Evolutionary conservation across 345 rosid genomes (phyloP).

Genomic region (Eucalyptus regnans): DNA sequence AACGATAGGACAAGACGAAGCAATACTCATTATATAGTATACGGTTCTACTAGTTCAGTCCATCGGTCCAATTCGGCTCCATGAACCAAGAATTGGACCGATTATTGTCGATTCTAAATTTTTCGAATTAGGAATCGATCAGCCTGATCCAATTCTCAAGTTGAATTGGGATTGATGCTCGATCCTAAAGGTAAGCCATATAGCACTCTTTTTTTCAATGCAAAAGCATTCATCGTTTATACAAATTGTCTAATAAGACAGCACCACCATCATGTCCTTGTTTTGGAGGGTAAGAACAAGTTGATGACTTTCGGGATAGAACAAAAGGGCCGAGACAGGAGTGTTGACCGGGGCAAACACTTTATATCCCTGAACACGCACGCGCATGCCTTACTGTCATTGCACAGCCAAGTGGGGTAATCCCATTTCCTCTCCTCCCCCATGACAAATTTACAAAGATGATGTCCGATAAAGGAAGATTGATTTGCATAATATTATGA

Average conservation of each 20-base stretch:
- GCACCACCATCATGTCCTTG: neutral
- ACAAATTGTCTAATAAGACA: neutral
- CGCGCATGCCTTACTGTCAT: neutral
- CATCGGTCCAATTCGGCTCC: neutral
- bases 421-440: neutral
- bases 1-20: neutral
- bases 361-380: neutral
- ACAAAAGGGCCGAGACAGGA: neutral
- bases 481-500: neutral
- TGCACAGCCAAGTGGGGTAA: no score
- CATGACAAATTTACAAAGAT: neutral
- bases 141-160: accelerated
- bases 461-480: neutral
- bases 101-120: neutral
- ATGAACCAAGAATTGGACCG: accelerated
- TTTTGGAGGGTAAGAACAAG: neutral
- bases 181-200: neutral
- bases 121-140: neutral
- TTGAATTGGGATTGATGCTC: neutral
- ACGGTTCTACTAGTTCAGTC: neutral
- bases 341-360: neutral
- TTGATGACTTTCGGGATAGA: neutral
- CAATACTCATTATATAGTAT: neutral
- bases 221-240: neutral
- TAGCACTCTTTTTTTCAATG: neutral